Evolutionary conservation across 1,139 yeast species (phyloP).

Genomic region (Dujonia santamariae): DNA sequence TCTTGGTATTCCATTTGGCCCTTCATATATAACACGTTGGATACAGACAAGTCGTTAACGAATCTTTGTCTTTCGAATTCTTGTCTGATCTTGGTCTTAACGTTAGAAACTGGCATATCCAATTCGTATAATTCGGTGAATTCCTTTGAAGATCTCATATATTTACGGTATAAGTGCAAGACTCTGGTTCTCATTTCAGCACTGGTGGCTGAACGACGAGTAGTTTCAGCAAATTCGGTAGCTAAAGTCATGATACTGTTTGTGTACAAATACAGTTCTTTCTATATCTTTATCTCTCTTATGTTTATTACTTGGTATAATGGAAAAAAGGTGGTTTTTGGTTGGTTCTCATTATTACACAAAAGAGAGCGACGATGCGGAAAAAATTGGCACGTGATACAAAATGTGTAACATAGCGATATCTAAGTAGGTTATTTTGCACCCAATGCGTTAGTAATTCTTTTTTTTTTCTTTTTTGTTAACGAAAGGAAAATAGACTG

Average conservation of each 20-base stretch:
- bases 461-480: too few species aligned
- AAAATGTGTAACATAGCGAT: too few species aligned
- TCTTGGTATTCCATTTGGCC: conserved; percentile 94
- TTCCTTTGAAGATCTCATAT: conserved; percentile 60
- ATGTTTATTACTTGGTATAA: conserved; percentile 11
- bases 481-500: too few species aligned
- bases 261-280: not conserved
- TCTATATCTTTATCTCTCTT: conserved; percentile 6
- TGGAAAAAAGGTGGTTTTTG: conserved; percentile 24
- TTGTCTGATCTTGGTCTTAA: conserved; percentile 82
- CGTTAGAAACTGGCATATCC: conserved; percentile 78
- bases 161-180: conserved; percentile 70
- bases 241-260: conserved; percentile 51
- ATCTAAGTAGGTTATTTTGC: too few species aligned
- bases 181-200: conserved; percentile 66
- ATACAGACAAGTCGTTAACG: conserved; percentile 61
- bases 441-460: too few species aligned
- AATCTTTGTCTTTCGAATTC: conserved; percentile 84
- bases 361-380: too few species aligned
- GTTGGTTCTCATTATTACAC: conserved; percentile 20
- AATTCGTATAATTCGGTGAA: conserved; percentile 71
- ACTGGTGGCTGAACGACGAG: conserved; percentile 61
- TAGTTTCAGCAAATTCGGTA: conserved; percentile 83
- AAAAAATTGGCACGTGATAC: too few species aligned
- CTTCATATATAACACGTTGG: conserved; percentile 70